Evolutionary conservation across 2,329 filamentous ascomycete genomes (phyloP), one percentile per base, ranked within the genome.

Genomic region (Ophiocordyceps camponoti-saundersi): DNA sequence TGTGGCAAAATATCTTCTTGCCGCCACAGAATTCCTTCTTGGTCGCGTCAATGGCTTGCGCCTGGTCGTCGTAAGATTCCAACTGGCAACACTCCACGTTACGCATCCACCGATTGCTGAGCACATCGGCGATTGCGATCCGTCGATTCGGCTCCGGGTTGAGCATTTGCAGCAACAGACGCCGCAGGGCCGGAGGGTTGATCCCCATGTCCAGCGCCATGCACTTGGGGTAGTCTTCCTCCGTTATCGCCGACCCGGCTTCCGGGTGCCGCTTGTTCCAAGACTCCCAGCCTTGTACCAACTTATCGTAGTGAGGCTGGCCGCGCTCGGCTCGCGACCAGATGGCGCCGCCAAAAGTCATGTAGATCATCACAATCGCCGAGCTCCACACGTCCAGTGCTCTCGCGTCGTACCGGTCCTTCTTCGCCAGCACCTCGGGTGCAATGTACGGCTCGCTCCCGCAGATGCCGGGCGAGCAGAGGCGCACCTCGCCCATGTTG

Each of bases 371-470:
- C 53, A 92, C 82, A 48, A 94, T 80, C 22, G 81, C 88, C 45
- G 82, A 82, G 47, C 83, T 82, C 88, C 88, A 95, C 13, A 93
- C 82, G 57, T 95, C 88, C 13, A 93, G 68, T 4, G 81, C 77
- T 43, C 86, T 79, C 1, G 88, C 82, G 58, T 94, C 88, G 55
- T 74, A 79, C 46, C 70, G 63, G 56, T 66, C 63, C 51, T 78
- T 69, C 68, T 85, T 85, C 43, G 71, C 72, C 34, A 92, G 68
- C 6, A 94, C 85, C 61, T 94, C 87, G 1, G 88, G 88, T 0
- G 87, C 85, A 55, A 92, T 88, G 61, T 94, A 94, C 1, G 87
- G 87, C 55, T 83, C 71, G 57, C 84, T 90, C 51, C 87, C 87
- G 60, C 86, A 90, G 53, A 93, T 83, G 20, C 85, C 87, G 5